Percentiles rank a stretch among this genome's conserved stretches.
Evolutionary conservation across 179 eudicot genomes (phyloP).

Genomic region (Monotropa hypopitys): DNA sequence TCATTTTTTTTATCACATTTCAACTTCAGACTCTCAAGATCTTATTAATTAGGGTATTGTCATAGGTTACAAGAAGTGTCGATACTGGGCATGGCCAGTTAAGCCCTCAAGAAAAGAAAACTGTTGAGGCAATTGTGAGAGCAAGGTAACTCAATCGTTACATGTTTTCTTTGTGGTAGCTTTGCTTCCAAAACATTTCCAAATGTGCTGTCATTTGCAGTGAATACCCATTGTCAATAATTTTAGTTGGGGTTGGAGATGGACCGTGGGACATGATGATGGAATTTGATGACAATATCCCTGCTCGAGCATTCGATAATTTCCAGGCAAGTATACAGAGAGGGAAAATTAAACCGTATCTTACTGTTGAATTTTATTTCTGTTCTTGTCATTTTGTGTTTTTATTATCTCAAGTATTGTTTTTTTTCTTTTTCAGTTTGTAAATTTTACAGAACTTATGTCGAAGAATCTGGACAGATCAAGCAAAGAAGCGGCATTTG

Average conservation of each 20-base stretch:
- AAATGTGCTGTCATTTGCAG: conserved; percentile 18
- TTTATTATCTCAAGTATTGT: not conserved
- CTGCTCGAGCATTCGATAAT: conserved; percentile 89
- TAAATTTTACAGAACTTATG: conserved; percentile 52
- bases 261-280: conserved; percentile 99
- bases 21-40: not conserved
- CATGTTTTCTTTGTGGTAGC: not conserved
- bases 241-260: conserved; percentile 93
- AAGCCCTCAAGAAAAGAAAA: conserved; percentile 68
- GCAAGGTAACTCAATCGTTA: conserved; percentile 46
- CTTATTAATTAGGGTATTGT: not conserved
- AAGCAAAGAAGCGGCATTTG: conserved; percentile 47
- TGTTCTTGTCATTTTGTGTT: not conserved
- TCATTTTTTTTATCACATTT: not conserved
- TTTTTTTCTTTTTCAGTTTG: conserved; percentile 18
- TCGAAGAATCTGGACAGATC: conserved; percentile 32
- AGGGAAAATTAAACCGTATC: not conserved
- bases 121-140: conserved; percentile 79
- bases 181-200: not conserved
- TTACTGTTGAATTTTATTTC: not conserved
- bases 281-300: conserved; percentile 91
- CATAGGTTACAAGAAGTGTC: conserved; percentile 85
- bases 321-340: conserved; percentile 52
- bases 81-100: conserved; percentile 58
- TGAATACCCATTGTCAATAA: conserved; percentile 72